phyloP scores from a whole-genome alignment of 139 green algal genomes.

The Micractinium sp. region DNA sequence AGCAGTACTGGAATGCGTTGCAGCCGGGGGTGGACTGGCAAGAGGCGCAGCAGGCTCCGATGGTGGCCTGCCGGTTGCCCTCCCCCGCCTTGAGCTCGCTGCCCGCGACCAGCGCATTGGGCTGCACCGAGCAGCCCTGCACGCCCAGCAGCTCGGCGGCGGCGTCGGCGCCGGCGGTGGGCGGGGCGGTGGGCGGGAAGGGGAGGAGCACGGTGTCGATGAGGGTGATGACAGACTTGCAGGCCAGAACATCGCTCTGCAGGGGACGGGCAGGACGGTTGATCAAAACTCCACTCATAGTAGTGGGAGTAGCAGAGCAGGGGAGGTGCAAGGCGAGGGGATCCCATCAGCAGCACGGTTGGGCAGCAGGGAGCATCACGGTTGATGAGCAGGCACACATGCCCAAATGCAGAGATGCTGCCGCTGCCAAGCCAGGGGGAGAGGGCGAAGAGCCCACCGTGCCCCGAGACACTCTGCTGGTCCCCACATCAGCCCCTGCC shows the following conservation, averaged over 20 bases:
- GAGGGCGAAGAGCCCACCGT: no score
- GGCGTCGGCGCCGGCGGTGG: not conserved
- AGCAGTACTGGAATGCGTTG: constrained; percentile 43
- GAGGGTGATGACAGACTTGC: constrained; percentile 47
- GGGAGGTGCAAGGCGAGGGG: no score
- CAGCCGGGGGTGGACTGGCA: constrained; percentile 22
- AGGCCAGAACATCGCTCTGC: constrained; percentile 41
- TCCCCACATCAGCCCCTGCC: no score
- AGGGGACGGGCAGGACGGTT: not conserved
- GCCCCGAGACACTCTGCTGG: no score
- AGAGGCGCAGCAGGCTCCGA: constrained; percentile 36
- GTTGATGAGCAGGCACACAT: no score
- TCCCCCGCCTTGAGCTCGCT: constrained; percentile 6
- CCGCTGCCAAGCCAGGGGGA: not conserved
- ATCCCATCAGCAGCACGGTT: no score
- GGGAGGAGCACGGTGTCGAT: constrained; percentile 54
- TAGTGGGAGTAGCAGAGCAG: no score
- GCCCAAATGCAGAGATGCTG: not conserved
- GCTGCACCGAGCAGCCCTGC: constrained; percentile 13
- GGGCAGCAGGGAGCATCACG: no score
- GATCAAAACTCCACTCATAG: no score
- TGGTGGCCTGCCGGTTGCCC: constrained; percentile 28
- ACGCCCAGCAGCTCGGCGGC: constrained; percentile 6
- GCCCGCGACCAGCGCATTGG: constrained; percentile 28
- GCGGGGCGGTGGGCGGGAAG: constrained; percentile 24